Evolutionary conservation across 2,329 filamentous ascomycete genomes (phyloP).

Genomic region (Talaromyces sp.): DNA sequence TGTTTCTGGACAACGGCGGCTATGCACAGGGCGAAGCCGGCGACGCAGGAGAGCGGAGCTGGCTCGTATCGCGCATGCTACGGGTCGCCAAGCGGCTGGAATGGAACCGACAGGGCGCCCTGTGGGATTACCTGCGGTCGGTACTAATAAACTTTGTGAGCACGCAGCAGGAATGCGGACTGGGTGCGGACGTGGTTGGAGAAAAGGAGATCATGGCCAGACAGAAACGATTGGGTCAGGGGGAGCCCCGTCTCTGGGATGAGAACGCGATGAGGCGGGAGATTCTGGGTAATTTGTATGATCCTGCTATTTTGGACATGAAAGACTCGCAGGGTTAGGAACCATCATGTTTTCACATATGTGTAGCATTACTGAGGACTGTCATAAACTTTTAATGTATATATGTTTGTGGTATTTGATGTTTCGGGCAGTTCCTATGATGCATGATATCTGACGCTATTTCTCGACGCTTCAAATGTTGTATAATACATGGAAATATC

Average conservation of each 20-base stretch:
- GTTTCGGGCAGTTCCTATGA: too few species aligned
- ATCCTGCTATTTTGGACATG: slow-evolving; percentile 9
- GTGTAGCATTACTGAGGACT: too few species aligned
- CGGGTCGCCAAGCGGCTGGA: slow-evolving; percentile 26
- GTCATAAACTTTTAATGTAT: too few species aligned
- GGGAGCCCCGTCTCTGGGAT: slow-evolving; percentile 20
- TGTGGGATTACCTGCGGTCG: slow-evolving; percentile 24
- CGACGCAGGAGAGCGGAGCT: slow-evolving; percentile 25
- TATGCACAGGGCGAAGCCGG: slow-evolving; percentile 16
- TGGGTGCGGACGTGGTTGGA: slow-evolving; percentile 19
- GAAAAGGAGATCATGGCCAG: slow-evolving; percentile 20
- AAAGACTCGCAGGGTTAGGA: neutral
- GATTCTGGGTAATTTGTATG: slow-evolving; percentile 18
- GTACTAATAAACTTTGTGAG: slow-evolving; percentile 22
- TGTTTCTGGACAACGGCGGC: slow-evolving; percentile 26
- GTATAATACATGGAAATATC: too few species aligned
- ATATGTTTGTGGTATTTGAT: too few species aligned
- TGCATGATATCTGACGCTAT: too few species aligned
- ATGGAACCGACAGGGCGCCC: slow-evolving; percentile 22
- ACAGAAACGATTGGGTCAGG: slow-evolving; percentile 12
- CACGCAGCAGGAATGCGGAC: slow-evolving; percentile 25
- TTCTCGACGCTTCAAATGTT: too few species aligned
- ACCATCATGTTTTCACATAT: too few species aligned
- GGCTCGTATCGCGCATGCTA: slow-evolving; percentile 28
- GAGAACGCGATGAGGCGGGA: slow-evolving; percentile 24